Evolutionary conservation across 441 rosid genomes (phyloP).

Genomic region (Pelargonium cotyledonis): DNA sequence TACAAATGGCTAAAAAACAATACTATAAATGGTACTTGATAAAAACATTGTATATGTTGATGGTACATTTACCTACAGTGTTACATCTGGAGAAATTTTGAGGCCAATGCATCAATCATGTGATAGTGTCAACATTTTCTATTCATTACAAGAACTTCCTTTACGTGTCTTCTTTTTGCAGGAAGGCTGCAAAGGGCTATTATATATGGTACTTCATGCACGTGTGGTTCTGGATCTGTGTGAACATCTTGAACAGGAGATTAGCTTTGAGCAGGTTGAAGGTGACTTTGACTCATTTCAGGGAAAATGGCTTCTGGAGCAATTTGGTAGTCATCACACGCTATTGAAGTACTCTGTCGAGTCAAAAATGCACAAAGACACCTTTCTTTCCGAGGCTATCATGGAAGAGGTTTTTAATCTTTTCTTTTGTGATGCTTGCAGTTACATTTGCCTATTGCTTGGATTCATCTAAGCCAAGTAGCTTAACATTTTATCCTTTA

Average conservation of each 20-base stretch:
- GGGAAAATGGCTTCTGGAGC: constrained; percentile 91
- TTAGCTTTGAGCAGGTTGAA: constrained; percentile 85
- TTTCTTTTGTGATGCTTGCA: background rate
- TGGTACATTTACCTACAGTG: background rate
- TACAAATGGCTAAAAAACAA: background rate
- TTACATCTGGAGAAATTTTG: background rate
- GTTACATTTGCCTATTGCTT: too few species aligned
- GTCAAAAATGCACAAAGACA: constrained; percentile 83
- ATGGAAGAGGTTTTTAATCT: constrained; percentile 78
- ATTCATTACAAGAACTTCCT: constrained; percentile 7
- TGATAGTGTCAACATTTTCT: constrained; percentile 2
- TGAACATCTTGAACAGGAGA: constrained; percentile 76
- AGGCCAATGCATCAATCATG: background rate
- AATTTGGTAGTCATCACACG: constrained; percentile 85
- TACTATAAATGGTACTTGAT: background rate
- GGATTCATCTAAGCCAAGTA: too few species aligned
- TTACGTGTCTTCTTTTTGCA: constrained; percentile 27
- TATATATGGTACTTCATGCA: constrained; percentile 97
- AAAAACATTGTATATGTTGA: background rate
- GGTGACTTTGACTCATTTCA: constrained; percentile 89
- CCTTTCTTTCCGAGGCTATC: constrained; percentile 91
- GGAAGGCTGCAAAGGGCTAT: constrained; percentile 96
- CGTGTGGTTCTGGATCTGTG: constrained; percentile 83
- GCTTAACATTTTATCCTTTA: too few species aligned
- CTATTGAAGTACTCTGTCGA: constrained; percentile 77